Conservation (phyloP, 2,329 filamentous ascomycete species). For the Apiospora malaysiana region DNA sequence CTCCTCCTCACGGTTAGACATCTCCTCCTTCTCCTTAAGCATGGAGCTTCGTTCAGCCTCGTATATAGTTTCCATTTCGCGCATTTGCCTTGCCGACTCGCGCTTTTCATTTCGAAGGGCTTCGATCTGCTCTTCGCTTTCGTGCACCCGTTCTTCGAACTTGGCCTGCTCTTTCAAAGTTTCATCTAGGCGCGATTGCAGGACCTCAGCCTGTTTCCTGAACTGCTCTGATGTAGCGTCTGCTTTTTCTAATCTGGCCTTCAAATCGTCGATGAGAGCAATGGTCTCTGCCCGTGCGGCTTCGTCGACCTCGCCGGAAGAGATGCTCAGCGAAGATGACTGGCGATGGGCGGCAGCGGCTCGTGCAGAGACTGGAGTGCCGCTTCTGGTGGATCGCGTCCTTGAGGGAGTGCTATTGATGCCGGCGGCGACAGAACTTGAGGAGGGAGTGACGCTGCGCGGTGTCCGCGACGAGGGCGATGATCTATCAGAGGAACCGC, state of each 20-base stretch:
- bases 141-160: slow-evolving; percentile 86
- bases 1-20: slow-evolving; percentile 83
- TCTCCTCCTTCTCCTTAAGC: slow-evolving; percentile 91
- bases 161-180: slow-evolving; percentile 81
- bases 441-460: slow-evolving; percentile 57
- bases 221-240: slow-evolving; percentile 79
- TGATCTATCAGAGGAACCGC: slow-evolving; percentile 42
- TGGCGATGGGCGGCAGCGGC: slow-evolving; percentile 68
- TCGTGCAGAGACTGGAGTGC: slow-evolving; percentile 74
- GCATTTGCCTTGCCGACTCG: slow-evolving; percentile 80
- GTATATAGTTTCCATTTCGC: slow-evolving; percentile 92
- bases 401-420: slow-evolving; percentile 52
- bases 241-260: slow-evolving; percentile 80
- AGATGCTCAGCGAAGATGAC: slow-evolving; percentile 50
- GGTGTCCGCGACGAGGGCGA: slow-evolving; percentile 40
- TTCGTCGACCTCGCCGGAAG: slow-evolving; percentile 62
- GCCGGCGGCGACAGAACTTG: slow-evolving; percentile 48
- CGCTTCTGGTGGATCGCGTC: slow-evolving; percentile 68
- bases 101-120: slow-evolving; percentile 82
- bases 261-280: slow-evolving; percentile 81
- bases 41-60: slow-evolving; percentile 87
- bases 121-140: slow-evolving; percentile 84
- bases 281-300: slow-evolving; percentile 81
- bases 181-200: slow-evolving; percentile 88
- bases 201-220: slow-evolving; percentile 82